phyloP scores from a whole-genome alignment of 2,329 filamentous ascomycete genomes.

The Capronia coronata region DNA sequence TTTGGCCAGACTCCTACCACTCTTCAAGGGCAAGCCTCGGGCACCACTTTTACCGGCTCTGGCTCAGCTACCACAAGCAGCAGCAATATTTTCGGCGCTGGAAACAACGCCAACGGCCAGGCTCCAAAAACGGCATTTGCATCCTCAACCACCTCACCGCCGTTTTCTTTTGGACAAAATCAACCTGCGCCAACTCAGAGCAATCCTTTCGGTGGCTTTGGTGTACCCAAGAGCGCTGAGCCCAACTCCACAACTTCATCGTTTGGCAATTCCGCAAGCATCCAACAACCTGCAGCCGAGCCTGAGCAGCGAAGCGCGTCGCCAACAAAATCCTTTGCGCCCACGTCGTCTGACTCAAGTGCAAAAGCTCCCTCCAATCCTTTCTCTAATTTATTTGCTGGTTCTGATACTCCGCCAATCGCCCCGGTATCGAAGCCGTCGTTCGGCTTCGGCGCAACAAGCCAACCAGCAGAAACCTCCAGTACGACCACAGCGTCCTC shows the following conservation, averaged over 20 bases:
- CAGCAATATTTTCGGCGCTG: slow-evolving; percentile 8
- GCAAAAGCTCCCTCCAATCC: slow-evolving; percentile 11
- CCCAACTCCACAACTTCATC: slow-evolving; percentile 4
- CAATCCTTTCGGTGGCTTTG: slow-evolving; percentile 11
- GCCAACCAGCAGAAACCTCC: background rate
- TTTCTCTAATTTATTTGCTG: slow-evolving; percentile 18
- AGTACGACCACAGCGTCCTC: background rate
- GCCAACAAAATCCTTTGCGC: slow-evolving; percentile 9
- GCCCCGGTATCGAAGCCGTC: slow-evolving; percentile 1
- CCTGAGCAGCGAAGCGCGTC: slow-evolving; percentile 2
- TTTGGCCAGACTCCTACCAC: slow-evolving; percentile 12
- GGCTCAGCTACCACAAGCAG: background rate
- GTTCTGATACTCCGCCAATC: background rate
- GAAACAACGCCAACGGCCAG: slow-evolving; percentile 2
- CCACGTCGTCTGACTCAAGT: slow-evolving; percentile 4
- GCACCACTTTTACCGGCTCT: slow-evolving; percentile 1
- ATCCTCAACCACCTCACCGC: background rate
- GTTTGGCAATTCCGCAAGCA: slow-evolving; percentile 8
- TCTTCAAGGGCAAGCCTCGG: slow-evolving; percentile 4
- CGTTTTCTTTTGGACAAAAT: slow-evolving; percentile 14
- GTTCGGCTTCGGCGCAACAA: slow-evolving; percentile 3
- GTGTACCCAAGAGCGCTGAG: slow-evolving; percentile 6
- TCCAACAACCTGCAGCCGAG: slow-evolving; percentile 3
- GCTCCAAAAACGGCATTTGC: slow-evolving; percentile 2
- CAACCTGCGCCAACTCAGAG: background rate